Evolutionary conservation across 345 rosid species (phyloP).

Genomic region (Tarenaya hassleriana): DNA sequence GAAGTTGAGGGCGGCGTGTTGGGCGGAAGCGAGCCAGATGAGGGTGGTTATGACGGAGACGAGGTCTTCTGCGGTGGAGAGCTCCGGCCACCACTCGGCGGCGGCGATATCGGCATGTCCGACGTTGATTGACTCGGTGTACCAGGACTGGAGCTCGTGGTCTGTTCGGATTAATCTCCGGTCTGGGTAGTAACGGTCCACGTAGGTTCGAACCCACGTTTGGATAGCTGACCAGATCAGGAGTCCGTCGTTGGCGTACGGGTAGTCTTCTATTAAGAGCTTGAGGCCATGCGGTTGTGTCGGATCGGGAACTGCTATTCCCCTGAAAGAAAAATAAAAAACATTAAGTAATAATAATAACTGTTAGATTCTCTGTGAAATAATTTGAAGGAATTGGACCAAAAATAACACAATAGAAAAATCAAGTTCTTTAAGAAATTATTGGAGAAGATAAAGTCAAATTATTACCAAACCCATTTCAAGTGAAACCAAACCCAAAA

Average conservation of each 20-base stretch:
- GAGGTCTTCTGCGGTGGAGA: slow-evolving; percentile 26
- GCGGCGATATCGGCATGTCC: slow-evolving; percentile 31
- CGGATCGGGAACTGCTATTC: slow-evolving; percentile 25
- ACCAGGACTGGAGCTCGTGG: slow-evolving; percentile 29
- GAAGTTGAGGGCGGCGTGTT: slow-evolving; percentile 33
- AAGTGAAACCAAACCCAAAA: too few relatives aligned
- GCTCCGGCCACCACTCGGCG: slow-evolving; percentile 33
- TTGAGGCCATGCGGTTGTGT: slow-evolving; percentile 22
- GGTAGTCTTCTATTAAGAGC: slow-evolving; percentile 28
- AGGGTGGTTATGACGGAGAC: slow-evolving; percentile 22
- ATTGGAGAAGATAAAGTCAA: not conserved
- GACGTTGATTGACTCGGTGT: slow-evolving; percentile 24
- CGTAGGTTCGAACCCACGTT: slow-evolving; percentile 28
- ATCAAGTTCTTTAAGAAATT: slow-evolving; percentile 9
- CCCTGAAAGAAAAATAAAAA: too few relatives aligned
- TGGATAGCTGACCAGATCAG: slow-evolving; percentile 29
- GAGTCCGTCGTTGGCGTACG: slow-evolving; percentile 30
- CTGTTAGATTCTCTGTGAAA: too few relatives aligned
- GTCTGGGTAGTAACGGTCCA: slow-evolving; percentile 23
- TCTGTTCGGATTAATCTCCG: slow-evolving; percentile 12
- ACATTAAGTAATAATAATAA: too few relatives aligned
- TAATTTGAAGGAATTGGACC: too few relatives aligned
- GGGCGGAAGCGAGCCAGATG: slow-evolving; percentile 32
- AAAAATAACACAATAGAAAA: too few relatives aligned
- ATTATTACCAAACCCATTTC: too few relatives aligned